Evolutionary conservation across 768 basidiomycete species (phyloP).

Genomic region (Trametes meyenii): DNA sequence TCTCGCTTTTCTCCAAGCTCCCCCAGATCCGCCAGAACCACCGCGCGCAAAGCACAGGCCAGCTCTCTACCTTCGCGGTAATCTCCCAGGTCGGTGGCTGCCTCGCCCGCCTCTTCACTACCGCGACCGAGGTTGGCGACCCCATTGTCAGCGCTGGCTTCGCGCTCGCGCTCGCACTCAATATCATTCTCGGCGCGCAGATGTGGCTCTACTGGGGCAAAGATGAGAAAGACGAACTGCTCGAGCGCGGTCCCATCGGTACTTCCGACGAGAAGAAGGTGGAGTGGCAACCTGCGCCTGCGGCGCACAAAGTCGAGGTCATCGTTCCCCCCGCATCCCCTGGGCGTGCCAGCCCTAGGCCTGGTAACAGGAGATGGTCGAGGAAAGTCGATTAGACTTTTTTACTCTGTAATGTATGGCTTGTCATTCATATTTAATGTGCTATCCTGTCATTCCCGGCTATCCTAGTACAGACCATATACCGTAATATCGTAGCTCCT

Average conservation of each 20-base stretch:
- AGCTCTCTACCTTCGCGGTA: constrained; percentile 92
- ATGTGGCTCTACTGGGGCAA: constrained; percentile 84
- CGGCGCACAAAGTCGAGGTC: constrained; percentile 42
- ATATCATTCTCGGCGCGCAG: constrained; percentile 82
- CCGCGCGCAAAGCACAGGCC: constrained; percentile 78
- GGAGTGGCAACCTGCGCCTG: constrained; percentile 5
- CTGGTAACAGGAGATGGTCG: constrained; percentile 68
- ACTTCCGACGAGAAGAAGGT: constrained; percentile 30
- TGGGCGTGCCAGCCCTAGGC: constrained; percentile 45
- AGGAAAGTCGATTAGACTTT: constrained; percentile 64
- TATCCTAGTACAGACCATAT: constrained; percentile 5
- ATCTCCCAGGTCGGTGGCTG: constrained; percentile 87
- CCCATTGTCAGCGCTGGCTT: constrained; percentile 81
- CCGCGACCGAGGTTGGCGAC: constrained; percentile 87
- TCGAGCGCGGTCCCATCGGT: constrained; percentile 25
- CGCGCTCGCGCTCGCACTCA: constrained; percentile 78
- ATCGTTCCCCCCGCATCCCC: constrained; percentile 47
- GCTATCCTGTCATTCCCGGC: not conserved
- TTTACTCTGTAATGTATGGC: not conserved
- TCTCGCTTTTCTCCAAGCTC: constrained; percentile 89
- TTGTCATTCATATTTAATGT: constrained; percentile 4
- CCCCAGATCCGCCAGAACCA: constrained; percentile 91
- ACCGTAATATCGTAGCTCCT: not conserved
- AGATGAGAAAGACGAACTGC: constrained; percentile 38
- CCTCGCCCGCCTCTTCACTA: constrained; percentile 91